phyloP scores from a whole-genome alignment of 1,284 basidiomycete species.

The Athelia psychrophila region DNA sequence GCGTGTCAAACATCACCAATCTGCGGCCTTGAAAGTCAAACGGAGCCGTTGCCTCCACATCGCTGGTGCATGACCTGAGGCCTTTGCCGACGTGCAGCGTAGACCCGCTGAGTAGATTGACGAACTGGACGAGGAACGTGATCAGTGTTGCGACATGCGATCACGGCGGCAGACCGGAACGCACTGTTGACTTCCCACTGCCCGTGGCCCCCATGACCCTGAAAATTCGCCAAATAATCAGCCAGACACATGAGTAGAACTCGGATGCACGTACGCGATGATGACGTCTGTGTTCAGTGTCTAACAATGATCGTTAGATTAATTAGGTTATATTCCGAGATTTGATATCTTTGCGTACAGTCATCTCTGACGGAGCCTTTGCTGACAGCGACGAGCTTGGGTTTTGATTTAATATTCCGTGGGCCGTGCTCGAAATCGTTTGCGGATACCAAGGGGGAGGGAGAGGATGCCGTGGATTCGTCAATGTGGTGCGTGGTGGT shows the following conservation, averaged over 20 bases:
- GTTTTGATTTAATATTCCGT: too few relatives aligned
- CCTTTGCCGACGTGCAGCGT: slow-evolving; percentile 24
- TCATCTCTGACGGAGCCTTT: too few relatives aligned
- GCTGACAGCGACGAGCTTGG: too few relatives aligned
- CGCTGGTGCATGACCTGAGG: slow-evolving; percentile 33
- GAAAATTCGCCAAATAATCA: neutral
- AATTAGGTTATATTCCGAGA: too few relatives aligned
- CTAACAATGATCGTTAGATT: too few relatives aligned
- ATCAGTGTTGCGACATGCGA: neutral
- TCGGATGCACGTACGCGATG: too few relatives aligned
- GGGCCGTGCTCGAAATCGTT: too few relatives aligned
- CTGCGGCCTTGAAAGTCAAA: slow-evolving; percentile 25
- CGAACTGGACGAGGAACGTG: slow-evolving; percentile 21
- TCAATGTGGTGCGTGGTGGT: too few relatives aligned
- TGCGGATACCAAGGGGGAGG: too few relatives aligned
- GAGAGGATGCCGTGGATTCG: too few relatives aligned
- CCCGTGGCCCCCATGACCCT: slow-evolving; percentile 31
- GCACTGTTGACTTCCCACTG: slow-evolving; percentile 35
- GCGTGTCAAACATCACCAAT: slow-evolving; percentile 32
- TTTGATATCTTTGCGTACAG: too few relatives aligned
- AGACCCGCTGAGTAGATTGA: slow-evolving; percentile 32
- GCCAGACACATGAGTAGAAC: neutral
- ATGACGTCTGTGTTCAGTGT: too few relatives aligned
- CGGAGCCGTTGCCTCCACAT: slow-evolving; percentile 27
- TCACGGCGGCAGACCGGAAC: slow-evolving; percentile 5